phyloP scores from a whole-genome alignment of 495 filamentous ascomycete species.

The Neurospora intermedia region DNA sequence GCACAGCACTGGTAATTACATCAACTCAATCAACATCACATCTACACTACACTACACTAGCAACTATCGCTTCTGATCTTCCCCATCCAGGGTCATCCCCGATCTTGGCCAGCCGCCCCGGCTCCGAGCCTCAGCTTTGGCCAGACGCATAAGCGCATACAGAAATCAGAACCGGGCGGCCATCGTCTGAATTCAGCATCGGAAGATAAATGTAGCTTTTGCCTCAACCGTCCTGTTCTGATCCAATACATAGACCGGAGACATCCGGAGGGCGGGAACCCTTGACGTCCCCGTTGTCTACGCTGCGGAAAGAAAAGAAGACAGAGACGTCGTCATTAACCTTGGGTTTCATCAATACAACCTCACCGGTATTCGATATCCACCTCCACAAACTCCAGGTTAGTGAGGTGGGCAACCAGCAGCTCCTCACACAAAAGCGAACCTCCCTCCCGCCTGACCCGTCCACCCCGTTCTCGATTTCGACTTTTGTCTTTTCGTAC shows the following conservation, averaged over 20 bases:
- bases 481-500: not conserved
- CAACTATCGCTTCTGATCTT: not conserved
- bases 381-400: not conserved
- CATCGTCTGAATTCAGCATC: not conserved
- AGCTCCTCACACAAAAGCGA: not conserved
- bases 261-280: not conserved
- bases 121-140: not conserved
- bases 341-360: not conserved
- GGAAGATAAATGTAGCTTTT: not conserved
- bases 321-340: not conserved
- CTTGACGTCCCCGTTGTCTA: not conserved
- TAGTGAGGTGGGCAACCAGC: too few species aligned
- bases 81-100: not conserved
- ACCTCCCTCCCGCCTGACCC: not conserved
- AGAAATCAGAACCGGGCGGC: not conserved
- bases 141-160: not conserved
- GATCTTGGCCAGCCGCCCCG: not conserved
- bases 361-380: not conserved
- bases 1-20: not conserved
- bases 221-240: not conserved
- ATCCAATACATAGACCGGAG: not conserved
- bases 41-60: not conserved
- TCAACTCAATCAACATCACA: not conserved
- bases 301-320: not conserved
- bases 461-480: not conserved